A percentile compares a stretch with the other conserved stretches of the same genome.
phyloP scores from a whole-genome alignment of 768 basidiomycete genomes.

The Suillus weaverae region DNA sequence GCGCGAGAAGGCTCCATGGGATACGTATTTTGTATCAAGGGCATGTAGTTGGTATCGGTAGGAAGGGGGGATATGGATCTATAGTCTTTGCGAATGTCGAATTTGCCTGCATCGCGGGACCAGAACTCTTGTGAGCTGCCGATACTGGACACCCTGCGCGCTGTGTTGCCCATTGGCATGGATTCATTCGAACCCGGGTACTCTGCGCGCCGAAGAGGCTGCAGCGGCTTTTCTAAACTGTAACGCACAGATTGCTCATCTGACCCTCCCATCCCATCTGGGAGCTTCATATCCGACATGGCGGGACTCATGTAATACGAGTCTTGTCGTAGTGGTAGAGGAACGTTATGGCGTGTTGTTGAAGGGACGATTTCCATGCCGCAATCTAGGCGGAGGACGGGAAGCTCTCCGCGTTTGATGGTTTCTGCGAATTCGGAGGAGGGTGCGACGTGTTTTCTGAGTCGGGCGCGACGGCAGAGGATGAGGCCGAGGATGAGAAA shows the following conservation, averaged over 20 bases:
- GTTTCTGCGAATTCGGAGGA: slow-evolving; percentile 56
- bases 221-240: slow-evolving; percentile 23
- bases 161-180: background rate
- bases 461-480: slow-evolving; percentile 42
- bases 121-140: slow-evolving; percentile 25
- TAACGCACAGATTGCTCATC: slow-evolving; percentile 15
- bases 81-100: background rate
- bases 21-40: background rate
- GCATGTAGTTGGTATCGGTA: background rate
- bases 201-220: slow-evolving; percentile 22
- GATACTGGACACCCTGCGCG: slow-evolving; percentile 14
- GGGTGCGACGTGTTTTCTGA: slow-evolving; percentile 47
- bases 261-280: slow-evolving; percentile 13
- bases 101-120: slow-evolving; percentile 21
- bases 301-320: slow-evolving; percentile 11
- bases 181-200: slow-evolving; percentile 14
- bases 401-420: slow-evolving; percentile 21
- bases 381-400: slow-evolving; percentile 29
- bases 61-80: slow-evolving; percentile 2
- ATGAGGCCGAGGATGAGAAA: slow-evolving; percentile 37
- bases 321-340: slow-evolving; percentile 18
- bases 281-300: slow-evolving; percentile 14
- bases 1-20: slow-evolving; percentile 8
- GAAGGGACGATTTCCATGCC: slow-evolving; percentile 17
- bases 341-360: slow-evolving; percentile 1